Evolutionary conservation across 2,329 filamentous ascomycete genomes (phyloP).

Genomic region (Microdochium bolleyi): DNA sequence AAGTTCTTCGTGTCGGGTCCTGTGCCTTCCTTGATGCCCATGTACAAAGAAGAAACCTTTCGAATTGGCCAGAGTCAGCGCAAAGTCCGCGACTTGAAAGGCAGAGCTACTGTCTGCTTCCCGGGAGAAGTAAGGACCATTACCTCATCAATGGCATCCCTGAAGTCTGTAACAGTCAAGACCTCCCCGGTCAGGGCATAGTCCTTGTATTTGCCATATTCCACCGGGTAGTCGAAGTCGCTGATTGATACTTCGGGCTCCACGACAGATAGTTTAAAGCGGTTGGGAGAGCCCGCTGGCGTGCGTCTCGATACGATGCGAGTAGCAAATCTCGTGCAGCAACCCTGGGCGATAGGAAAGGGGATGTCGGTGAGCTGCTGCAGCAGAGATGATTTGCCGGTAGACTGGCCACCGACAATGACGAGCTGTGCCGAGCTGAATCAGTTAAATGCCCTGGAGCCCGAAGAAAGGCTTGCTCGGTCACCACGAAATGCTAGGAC

Average conservation of each 20-base stretch:
- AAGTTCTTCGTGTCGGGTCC: slow-evolving; percentile 22
- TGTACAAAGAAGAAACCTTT: slow-evolving; percentile 18
- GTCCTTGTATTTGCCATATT: slow-evolving; percentile 8
- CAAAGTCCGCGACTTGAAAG: background rate
- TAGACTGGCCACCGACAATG: slow-evolving; percentile 26
- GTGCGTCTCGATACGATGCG: slow-evolving; percentile 27
- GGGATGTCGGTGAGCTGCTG: slow-evolving; percentile 27
- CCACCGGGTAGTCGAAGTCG: slow-evolving; percentile 10
- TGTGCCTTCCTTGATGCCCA: slow-evolving; percentile 18
- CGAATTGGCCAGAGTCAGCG: background rate
- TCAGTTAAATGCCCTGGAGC: background rate
- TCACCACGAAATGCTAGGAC: background rate
- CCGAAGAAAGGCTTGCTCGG: background rate
- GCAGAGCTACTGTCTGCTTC: background rate
- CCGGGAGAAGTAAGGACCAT: background rate
- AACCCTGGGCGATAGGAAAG: slow-evolving; percentile 20
- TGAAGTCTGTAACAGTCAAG: slow-evolving; percentile 19
- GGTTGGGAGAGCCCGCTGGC: slow-evolving; percentile 14
- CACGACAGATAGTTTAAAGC: slow-evolving; percentile 21
- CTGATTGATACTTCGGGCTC: slow-evolving; percentile 13
- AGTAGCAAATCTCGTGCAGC: slow-evolving; percentile 28
- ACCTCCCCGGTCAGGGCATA: slow-evolving; percentile 12
- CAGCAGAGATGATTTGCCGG: slow-evolving; percentile 28
- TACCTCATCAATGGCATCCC: slow-evolving; percentile 21
- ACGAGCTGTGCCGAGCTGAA: slow-evolving; percentile 16